These are phyloP conservation scores for Cutaneotrichosporon sp. DNA, from an alignment of 1,284 basidiomycete species.

Conservation along the genomic window DNA sequence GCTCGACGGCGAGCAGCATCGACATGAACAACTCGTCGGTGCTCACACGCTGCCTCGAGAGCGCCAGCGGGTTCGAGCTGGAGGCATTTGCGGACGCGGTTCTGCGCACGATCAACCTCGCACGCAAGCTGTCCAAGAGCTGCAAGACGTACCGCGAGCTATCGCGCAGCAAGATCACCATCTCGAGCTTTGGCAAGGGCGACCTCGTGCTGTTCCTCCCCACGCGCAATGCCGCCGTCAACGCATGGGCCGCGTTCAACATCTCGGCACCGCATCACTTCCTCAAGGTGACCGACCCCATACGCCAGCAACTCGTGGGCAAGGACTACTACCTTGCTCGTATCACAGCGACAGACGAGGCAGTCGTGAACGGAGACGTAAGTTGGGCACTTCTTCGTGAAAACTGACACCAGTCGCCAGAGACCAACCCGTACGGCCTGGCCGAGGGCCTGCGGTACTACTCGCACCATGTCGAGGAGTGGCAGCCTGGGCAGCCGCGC, in stretches of 20 bases:
- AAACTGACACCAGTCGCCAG: constrained; percentile 57
- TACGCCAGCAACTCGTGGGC: constrained; percentile 80
- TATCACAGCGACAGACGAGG: constrained; percentile 83
- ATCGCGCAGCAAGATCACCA: constrained; percentile 89
- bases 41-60: constrained; percentile 40
- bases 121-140: constrained; percentile 94
- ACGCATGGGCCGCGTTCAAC: constrained; percentile 97
- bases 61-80: constrained; percentile 68
- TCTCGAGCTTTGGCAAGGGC: constrained; percentile 87
- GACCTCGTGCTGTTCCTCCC: constrained; percentile 92
- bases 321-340: constrained; percentile 93
- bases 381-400: too few relatives aligned
- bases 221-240: constrained; percentile 85
- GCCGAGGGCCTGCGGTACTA: constrained; percentile 90
- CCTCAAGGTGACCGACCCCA: constrained; percentile 76
- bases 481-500: constrained; percentile 59
- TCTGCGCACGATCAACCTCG: constrained; percentile 74
- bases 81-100: constrained; percentile 80
- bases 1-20: constrained; percentile 10
- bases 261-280: constrained; percentile 97
- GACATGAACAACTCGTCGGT: constrained; percentile 38
- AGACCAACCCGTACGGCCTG: constrained; percentile 59
- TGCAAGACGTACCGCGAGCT: constrained; percentile 91
- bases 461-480: constrained; percentile 90
- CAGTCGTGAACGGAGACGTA: constrained; percentile 77